Conservation (phyloP, 305 asterid genomes). For the Solanum aculeatissimum region DNA sequence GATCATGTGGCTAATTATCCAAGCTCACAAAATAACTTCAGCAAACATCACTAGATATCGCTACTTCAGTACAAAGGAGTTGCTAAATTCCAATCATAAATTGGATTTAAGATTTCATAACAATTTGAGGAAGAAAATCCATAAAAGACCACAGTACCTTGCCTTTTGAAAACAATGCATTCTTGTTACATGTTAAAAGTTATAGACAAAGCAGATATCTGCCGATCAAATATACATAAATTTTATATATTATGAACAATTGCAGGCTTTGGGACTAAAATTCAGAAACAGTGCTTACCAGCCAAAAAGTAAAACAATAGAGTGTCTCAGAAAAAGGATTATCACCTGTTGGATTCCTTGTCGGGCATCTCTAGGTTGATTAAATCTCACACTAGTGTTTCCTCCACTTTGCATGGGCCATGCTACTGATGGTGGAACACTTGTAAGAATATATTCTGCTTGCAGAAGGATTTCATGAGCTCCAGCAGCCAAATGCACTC, state of each 20-base stretch:
- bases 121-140: neutral
- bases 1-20: neutral
- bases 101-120: neutral
- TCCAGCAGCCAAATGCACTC: constrained; percentile 95
- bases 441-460: constrained; percentile 79
- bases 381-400: constrained; percentile 50
- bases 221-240: neutral
- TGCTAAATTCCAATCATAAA: neutral
- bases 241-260: neutral
- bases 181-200: neutral
- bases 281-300: neutral
- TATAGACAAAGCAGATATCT: neutral
- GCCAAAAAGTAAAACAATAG: neutral
- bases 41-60: neutral
- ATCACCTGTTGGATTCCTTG: constrained; percentile 95
- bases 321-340: neutral
- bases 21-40: neutral
- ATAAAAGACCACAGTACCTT: neutral
- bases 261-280: neutral
- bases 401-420: constrained; percentile 55
- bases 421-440: constrained; percentile 80
- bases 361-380: constrained; percentile 91
- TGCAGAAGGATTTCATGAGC: constrained; percentile 91
- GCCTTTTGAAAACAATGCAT: neutral
- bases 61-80: neutral